phyloP scores from a whole-genome alignment of 2,329 filamentous ascomycete species.

The Talaromyces sp. region DNA sequence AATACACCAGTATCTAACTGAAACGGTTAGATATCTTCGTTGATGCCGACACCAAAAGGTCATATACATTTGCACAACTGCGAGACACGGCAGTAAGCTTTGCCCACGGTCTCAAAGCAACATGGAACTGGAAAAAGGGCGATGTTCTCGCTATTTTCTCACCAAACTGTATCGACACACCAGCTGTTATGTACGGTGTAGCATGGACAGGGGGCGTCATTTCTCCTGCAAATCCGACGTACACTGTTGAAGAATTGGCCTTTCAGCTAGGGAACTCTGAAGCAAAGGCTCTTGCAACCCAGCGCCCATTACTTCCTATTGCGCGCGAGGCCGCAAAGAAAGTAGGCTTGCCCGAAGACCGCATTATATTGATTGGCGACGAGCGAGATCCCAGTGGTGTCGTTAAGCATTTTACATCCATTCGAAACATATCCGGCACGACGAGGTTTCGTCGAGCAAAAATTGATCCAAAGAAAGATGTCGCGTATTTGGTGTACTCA shows the following conservation, averaged over 20 bases:
- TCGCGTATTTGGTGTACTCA: slow-evolving; percentile 82
- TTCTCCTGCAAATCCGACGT: slow-evolving; percentile 83
- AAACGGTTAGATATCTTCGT: slow-evolving; percentile 64
- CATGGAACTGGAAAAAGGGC: slow-evolving; percentile 73
- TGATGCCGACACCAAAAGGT: slow-evolving; percentile 63
- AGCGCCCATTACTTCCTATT: slow-evolving; percentile 59
- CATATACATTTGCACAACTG: slow-evolving; percentile 66
- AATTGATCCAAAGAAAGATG: slow-evolving; percentile 63
- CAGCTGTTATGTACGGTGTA: slow-evolving; percentile 68
- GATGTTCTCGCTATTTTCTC: slow-evolving; percentile 79
- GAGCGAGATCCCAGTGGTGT: slow-evolving; percentile 50
- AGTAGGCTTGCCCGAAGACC: slow-evolving; percentile 65
- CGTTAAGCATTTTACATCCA: slow-evolving; percentile 67
- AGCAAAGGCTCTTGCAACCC: slow-evolving; percentile 70
- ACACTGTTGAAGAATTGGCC: slow-evolving; percentile 75
- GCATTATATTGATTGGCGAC: slow-evolving; percentile 70
- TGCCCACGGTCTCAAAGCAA: slow-evolving; percentile 68
- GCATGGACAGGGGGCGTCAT: slow-evolving; percentile 78
- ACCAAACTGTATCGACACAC: slow-evolving; percentile 80
- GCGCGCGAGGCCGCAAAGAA: slow-evolving; percentile 63
- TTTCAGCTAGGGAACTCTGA: slow-evolving; percentile 76
- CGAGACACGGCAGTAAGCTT: slow-evolving; percentile 66
- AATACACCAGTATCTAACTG: not conserved
- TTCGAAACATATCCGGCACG: slow-evolving; percentile 59
- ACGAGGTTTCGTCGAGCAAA: slow-evolving; percentile 56